Conservation (phyloP, 768 basidiomycete genomes). For the Naganishia onofrii region DNA sequence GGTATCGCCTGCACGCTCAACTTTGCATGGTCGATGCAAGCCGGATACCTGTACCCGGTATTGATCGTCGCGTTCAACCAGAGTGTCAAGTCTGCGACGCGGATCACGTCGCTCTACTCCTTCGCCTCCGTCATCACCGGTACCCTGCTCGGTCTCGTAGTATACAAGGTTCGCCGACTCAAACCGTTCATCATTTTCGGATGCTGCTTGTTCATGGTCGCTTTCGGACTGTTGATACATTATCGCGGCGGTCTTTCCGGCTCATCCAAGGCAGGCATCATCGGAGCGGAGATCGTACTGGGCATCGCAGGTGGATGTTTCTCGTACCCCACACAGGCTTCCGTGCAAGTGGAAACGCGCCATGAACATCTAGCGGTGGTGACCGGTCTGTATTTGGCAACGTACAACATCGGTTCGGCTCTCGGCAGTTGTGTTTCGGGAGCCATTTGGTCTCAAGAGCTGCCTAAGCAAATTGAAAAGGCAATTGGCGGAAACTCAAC, state of each 20-base stretch:
- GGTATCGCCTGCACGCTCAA: conserved; percentile 44
- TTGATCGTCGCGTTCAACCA: conserved; percentile 46
- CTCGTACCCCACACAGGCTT: conserved; percentile 11
- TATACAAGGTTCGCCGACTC: conserved; percentile 42
- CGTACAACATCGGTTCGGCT: conserved; percentile 37
- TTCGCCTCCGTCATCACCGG: conserved; percentile 48
- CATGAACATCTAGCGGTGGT: conserved; percentile 43
- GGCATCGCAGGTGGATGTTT: conserved; percentile 34
- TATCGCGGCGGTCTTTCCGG: conserved; percentile 33
- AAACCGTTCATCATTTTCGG: conserved; percentile 47
- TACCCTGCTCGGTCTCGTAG: conserved; percentile 41
- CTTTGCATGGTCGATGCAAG: conserved; percentile 37
- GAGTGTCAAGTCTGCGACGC: conserved; percentile 39
- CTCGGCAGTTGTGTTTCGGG: conserved; percentile 34
- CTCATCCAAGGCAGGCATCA: conserved; percentile 35
- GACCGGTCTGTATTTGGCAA: conserved; percentile 38
- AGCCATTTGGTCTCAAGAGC: conserved; percentile 40
- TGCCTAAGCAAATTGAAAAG: conserved; percentile 12
- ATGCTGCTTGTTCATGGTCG: conserved; percentile 39
- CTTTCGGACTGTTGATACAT: conserved; percentile 47
- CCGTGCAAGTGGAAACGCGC: background rate
- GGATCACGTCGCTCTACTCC: conserved; percentile 44
- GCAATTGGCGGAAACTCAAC: conserved; percentile 36
- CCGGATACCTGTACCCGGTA: conserved; percentile 46
- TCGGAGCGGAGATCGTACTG: conserved; percentile 44